Percentiles rank a stretch among this genome's conserved stretches.
These are phyloP conservation scores for Solanum paucissectum DNA, from an alignment of 257 asterid species.

Conservation along the genomic window DNA sequence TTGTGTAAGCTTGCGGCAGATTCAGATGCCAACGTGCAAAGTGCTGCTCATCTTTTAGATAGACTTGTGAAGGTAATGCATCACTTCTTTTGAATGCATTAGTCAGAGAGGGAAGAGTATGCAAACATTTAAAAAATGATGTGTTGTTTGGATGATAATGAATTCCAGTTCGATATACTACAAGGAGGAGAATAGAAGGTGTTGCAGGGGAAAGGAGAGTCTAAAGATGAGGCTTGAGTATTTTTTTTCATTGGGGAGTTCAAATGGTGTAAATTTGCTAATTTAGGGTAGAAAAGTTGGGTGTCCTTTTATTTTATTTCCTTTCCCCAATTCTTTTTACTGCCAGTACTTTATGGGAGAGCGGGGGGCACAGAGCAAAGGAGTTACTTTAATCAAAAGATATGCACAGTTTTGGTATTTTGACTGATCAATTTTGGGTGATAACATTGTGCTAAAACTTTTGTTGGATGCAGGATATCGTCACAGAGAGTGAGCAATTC, in stretches of 20 bases:
- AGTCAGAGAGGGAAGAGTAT: not conserved
- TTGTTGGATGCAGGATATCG: constrained; percentile 71
- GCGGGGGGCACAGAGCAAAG: not conserved
- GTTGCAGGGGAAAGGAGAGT: not conserved
- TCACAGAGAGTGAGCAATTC: constrained; percentile 98
- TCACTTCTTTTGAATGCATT: not conserved
- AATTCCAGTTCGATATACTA: not conserved
- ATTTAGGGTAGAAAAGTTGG: not conserved
- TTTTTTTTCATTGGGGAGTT: not conserved
- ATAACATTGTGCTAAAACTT: not conserved
- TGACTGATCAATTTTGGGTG: not conserved
- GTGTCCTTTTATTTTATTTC: not conserved
- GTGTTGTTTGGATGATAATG: not conserved
- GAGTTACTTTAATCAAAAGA: not conserved
- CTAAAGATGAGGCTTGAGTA: not conserved
- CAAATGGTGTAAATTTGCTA: not conserved
- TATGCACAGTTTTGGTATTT: not conserved
- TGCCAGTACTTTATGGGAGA: not conserved
- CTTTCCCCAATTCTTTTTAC: not conserved
- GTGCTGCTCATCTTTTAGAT: constrained; percentile 99
- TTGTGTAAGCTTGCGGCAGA: constrained; percentile 98
- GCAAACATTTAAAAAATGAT: not conserved
- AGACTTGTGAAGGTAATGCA: constrained; percentile 83
- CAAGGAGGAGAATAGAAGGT: not conserved
- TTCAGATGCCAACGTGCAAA: constrained; percentile 92